Percentiles rank a stretch among this genome's conserved stretches.
These are phyloP conservation scores for Pseudogymnoascus sp. DNA, from an alignment of 2,329 filamentous ascomycete species.

Conservation along the genomic window DNA sequence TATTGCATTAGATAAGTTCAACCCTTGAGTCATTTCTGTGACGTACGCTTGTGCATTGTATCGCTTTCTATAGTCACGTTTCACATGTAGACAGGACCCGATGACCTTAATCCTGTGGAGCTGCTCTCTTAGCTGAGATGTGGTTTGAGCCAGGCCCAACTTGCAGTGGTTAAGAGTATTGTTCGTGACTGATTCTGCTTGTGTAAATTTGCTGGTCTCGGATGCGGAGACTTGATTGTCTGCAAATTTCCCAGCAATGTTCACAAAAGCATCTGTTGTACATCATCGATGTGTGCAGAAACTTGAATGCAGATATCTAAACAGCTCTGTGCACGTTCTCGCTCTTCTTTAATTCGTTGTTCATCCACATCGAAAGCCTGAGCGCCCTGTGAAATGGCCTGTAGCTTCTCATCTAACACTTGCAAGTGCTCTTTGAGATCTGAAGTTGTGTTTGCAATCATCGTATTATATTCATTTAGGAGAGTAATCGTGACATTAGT, in stretches of 20 bases:
- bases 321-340: conserved; percentile 25
- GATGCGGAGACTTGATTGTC: conserved; percentile 4
- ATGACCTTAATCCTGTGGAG: conserved; percentile 19
- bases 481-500: not conserved
- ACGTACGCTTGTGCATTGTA: too few species aligned
- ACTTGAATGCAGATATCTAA: conserved; percentile 25
- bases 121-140: conserved; percentile 18
- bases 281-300: conserved; percentile 22
- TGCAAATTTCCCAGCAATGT: conserved; percentile 12
- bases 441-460: conserved; percentile 25
- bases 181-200: conserved; percentile 14
- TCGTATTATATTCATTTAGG: conserved; percentile 25
- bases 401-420: conserved; percentile 21
- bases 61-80: too few species aligned
- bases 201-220: conserved; percentile 12
- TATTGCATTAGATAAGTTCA: too few species aligned
- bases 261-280: conserved; percentile 14
- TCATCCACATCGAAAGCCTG: conserved; percentile 11
- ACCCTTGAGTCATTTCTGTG: too few species aligned
- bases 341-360: conserved; percentile 24
- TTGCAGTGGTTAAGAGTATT: conserved; percentile 17
- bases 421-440: conserved; percentile 27
- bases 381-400: conserved; percentile 12
- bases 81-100: too few species aligned
- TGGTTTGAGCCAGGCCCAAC: conserved; percentile 18